Conservation (phyloP, 257 asterid species). For the Sherardia arvensis region DNA sequence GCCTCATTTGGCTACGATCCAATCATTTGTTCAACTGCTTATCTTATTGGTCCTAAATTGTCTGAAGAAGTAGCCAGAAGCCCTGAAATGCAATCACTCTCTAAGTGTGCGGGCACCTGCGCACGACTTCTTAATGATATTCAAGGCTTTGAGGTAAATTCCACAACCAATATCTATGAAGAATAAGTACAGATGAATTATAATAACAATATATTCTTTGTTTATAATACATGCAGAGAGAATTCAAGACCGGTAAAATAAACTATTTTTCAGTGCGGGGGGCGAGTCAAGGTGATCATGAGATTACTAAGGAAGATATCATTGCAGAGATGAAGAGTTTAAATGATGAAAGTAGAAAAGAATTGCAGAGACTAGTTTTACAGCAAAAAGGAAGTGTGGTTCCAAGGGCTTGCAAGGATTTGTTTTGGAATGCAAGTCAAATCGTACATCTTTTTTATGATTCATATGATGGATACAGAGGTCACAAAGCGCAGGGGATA, state of each 20-base stretch:
- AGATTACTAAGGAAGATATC: constrained; percentile 30
- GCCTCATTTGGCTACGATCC: constrained; percentile 88
- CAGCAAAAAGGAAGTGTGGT: constrained; percentile 35
- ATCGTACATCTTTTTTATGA: constrained; percentile 46
- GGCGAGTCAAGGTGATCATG: constrained; percentile 26
- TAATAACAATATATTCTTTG: too few species aligned
- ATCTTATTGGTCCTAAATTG: constrained; percentile 72
- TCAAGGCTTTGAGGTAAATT: constrained; percentile 50
- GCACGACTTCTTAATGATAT: constrained; percentile 88
- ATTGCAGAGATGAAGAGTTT: constrained; percentile 30
- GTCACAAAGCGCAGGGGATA: constrained; percentile 50
- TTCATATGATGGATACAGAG: constrained; percentile 72
- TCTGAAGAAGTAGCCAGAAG: constrained; percentile 54
- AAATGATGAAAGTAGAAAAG: constrained; percentile 39
- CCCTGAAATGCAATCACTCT: constrained; percentile 45
- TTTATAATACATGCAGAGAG: too few species aligned
- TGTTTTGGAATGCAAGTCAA: constrained; percentile 69
- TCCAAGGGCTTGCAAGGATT: constrained; percentile 67
- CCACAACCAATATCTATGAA: not conserved
- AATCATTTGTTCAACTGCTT: constrained; percentile 65
- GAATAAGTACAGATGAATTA: too few species aligned
- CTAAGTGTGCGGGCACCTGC: constrained; percentile 51
- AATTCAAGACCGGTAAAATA: constrained; percentile 52
- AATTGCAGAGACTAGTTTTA: constrained; percentile 49
- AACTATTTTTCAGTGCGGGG: constrained; percentile 46